These are phyloP conservation scores for Stephanodiscus triporus DNA, from an alignment of 108 stramenopile species.

Conservation along the genomic window DNA sequence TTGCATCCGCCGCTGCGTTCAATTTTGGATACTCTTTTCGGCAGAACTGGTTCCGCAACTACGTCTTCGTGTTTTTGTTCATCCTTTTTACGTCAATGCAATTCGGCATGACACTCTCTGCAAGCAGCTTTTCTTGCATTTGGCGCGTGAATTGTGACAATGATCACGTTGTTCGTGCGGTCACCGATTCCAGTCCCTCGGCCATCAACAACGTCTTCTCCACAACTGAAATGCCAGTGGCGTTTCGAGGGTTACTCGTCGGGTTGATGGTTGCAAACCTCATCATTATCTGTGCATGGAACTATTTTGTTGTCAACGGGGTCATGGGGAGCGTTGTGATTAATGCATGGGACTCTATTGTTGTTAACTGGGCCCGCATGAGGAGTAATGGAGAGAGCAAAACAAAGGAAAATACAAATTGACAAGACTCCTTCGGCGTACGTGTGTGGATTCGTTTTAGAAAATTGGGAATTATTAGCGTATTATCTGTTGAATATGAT, in stretches of 20 bases:
- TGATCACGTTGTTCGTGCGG: constrained; percentile 47
- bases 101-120: constrained; percentile 35
- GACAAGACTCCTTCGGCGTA: too few species aligned
- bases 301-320: constrained; percentile 55
- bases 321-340: neutral
- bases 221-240: constrained; percentile 64
- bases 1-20: constrained; percentile 58
- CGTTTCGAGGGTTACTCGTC: constrained; percentile 46
- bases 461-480: too few species aligned
- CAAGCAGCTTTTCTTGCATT: constrained; percentile 53
- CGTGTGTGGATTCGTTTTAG: too few species aligned
- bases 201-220: constrained; percentile 57
- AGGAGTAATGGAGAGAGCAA: too few species aligned
- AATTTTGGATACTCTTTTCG: constrained; percentile 64
- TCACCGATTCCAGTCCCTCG: constrained; percentile 18
- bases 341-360: constrained; percentile 45
- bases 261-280: constrained; percentile 54
- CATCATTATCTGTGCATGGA: constrained; percentile 39
- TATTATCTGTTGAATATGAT: too few species aligned
- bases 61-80: constrained; percentile 52
- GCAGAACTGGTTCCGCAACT: constrained; percentile 49
- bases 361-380: constrained; percentile 39
- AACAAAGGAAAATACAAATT: too few species aligned
- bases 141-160: constrained; percentile 69
- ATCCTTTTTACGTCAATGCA: constrained; percentile 35